phyloP scores from a whole-genome alignment of 129 eudicot species.

The Lonicera japonica region DNA sequence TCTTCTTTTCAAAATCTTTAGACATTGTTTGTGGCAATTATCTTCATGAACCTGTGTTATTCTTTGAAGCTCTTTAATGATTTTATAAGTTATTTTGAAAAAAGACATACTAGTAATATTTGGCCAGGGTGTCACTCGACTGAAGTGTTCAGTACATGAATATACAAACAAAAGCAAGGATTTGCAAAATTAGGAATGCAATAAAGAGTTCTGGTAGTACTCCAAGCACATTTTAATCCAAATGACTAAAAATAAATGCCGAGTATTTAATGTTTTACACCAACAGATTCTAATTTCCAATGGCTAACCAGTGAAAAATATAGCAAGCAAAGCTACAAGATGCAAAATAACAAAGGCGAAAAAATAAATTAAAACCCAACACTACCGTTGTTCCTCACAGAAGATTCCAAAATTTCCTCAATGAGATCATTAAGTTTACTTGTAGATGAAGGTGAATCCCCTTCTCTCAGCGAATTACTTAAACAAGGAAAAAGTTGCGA shows the following conservation, averaged over 20 bases:
- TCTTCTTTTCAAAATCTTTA: too few relatives aligned
- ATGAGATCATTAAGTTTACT: slow-evolving; percentile 38
- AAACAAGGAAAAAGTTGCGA: slow-evolving; percentile 66
- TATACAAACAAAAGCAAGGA: too few relatives aligned
- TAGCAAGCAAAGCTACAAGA: slow-evolving; percentile 6
- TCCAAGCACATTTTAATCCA: background rate
- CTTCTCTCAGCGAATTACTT: slow-evolving; percentile 37
- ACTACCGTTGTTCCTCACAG: slow-evolving; percentile 46
- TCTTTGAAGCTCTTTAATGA: too few relatives aligned
- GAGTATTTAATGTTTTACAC: background rate
- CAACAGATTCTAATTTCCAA: slow-evolving; percentile 1
- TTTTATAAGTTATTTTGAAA: too few relatives aligned
- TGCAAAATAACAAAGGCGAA: too few relatives aligned
- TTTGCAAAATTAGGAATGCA: background rate
- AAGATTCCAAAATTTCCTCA: slow-evolving; percentile 44
- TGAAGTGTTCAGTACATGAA: too few relatives aligned
- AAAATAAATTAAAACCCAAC: background rate
- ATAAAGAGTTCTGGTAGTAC: background rate
- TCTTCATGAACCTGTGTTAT: too few relatives aligned
- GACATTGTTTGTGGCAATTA: too few relatives aligned
- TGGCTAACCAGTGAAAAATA: background rate
- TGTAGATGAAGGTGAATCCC: slow-evolving; percentile 29
- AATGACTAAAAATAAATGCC: background rate
- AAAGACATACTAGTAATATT: too few relatives aligned
- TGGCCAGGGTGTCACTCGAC: too few relatives aligned